Conservation (phyloP, 2,329 filamentous ascomycete genomes). For the Escovopsis sp. region DNA sequence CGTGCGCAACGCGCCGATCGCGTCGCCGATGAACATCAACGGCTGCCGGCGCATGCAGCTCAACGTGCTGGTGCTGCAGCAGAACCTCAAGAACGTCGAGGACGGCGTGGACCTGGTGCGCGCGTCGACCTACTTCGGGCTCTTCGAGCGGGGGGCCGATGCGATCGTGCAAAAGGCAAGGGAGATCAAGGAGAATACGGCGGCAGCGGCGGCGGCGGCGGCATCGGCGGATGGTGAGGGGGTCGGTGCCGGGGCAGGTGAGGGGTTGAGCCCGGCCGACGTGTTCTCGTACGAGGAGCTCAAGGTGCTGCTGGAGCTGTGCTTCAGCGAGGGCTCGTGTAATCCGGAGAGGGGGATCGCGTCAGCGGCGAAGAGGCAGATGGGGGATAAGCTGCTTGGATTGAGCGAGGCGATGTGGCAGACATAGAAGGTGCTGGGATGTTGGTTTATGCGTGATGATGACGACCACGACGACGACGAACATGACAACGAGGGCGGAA, state of each 20-base stretch:
- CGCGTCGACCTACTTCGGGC: constrained; percentile 50
- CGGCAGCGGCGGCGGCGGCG: constrained; percentile 1
- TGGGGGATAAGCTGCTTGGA: constrained; percentile 54
- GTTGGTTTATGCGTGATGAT: not conserved
- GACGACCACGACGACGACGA: too few species aligned
- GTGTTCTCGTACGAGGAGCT: constrained; percentile 51
- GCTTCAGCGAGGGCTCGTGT: constrained; percentile 49
- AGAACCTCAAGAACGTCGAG: constrained; percentile 91
- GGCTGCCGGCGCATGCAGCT: constrained; percentile 81
- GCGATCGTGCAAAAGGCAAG: constrained; percentile 48
- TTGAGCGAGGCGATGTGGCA: constrained; percentile 63
- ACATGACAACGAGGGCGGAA: too few species aligned
- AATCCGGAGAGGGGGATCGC: constrained; percentile 54
- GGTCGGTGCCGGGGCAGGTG: too few species aligned
- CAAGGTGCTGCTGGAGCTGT: constrained; percentile 49
- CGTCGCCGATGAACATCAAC: constrained; percentile 68
- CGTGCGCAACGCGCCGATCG: constrained; percentile 52
- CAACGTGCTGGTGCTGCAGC: constrained; percentile 87
- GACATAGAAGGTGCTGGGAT: constrained; percentile 11
- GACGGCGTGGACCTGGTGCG: constrained; percentile 47
- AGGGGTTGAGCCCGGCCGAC: constrained; percentile 19
- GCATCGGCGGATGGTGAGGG: too few species aligned
- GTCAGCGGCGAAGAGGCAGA: constrained; percentile 48
- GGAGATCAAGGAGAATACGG: constrained; percentile 24
- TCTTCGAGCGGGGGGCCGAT: constrained; percentile 52